Evolutionary conservation across 2,329 filamentous ascomycete species (phyloP), one percentile per base, ranked within the genome.

Genomic region (Xylariaceae sp.): DNA sequence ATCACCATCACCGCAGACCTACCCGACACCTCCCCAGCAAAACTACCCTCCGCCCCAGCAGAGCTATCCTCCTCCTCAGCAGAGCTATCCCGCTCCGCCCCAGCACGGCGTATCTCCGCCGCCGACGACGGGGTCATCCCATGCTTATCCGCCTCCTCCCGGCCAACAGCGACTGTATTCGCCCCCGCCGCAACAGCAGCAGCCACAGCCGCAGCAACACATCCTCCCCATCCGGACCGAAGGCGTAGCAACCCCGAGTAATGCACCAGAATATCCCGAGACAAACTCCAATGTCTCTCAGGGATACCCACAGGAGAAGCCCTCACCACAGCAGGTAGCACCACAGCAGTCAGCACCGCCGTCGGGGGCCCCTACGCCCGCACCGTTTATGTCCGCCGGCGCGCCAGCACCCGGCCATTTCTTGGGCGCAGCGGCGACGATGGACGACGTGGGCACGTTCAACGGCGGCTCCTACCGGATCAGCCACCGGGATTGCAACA

Each of bases 381-480:
- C 73, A 13, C 64, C 71, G 34, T 72, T 74, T 63, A 70, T 76
- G 51, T 69, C 74, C 17, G 63, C 70, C 18, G 74, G 74, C 5
- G 78, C 76, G 3, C 78, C 76, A 9, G 70, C 74, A 5, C 74
- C 76, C 13, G 74, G 75, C 37, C 82, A 88, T 59, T 92, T 93
- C 64, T 73, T 79, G 4, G 89, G 89, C 23, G 85, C 82, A 0
- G 75, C 75, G 35, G 85, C 82, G 0, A 81, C 82, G 0, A 79
- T 85, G 35, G 94, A 97, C 73, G 92, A 96, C 67, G 85, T 96
- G 1, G 94, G 94, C n/a, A 94, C 89, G 0, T 99, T 97, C 79
- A 97, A 97, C 72, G 94, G 94, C 13, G 94, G 94, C 10, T 93
- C 89, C 70, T 99, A 93, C 73, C 83, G 94, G 49, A 92, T 97